Percentiles rank a stretch among this genome's conserved stretches.
Evolutionary conservation across 225 moss, liverwort and hornwort species (phyloP).

Genomic region (Lunularia cruciata): DNA sequence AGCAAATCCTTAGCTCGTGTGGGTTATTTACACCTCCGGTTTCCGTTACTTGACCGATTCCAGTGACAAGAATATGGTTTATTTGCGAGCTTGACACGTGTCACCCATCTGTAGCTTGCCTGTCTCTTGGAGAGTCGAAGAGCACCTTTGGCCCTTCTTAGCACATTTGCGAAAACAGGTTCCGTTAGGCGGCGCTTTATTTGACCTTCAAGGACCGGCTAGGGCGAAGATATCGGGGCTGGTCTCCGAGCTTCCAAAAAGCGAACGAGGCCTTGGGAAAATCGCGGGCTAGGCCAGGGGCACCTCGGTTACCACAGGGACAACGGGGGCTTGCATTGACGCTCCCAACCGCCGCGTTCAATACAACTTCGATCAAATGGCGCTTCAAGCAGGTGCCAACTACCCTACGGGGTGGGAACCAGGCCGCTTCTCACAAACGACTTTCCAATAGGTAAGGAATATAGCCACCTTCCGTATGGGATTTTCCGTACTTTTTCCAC

Average conservation of each 20-base stretch:
- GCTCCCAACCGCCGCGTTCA: neutral
- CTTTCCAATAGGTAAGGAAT: too few species aligned
- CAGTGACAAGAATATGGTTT: too few species aligned
- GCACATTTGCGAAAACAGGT: neutral
- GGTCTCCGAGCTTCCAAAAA: too few species aligned
- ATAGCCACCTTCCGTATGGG: too few species aligned
- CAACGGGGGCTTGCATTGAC: neutral
- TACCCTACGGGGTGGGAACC: neutral
- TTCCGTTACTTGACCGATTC: too few species aligned
- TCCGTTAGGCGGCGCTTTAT: neutral
- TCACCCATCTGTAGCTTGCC: neutral
- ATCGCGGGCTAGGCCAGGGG: neutral
- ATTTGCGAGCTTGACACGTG: too few species aligned
- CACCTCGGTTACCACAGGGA: neutral
- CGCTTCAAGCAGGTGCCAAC: neutral
- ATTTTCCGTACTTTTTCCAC: too few species aligned
- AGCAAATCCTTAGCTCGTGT: too few species aligned
- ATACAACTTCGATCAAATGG: neutral
- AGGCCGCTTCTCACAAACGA: conserved; percentile 1
- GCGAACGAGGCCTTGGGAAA: neutral
- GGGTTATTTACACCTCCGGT: too few species aligned
- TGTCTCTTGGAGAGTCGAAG: conserved; percentile 10
- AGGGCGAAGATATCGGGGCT: too few species aligned
- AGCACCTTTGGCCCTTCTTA: conserved; percentile 8
- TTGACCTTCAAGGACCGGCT: too few species aligned